Evolutionary conservation across 257 asterid species (phyloP).

Genomic region (Ehretia macrophylla): DNA sequence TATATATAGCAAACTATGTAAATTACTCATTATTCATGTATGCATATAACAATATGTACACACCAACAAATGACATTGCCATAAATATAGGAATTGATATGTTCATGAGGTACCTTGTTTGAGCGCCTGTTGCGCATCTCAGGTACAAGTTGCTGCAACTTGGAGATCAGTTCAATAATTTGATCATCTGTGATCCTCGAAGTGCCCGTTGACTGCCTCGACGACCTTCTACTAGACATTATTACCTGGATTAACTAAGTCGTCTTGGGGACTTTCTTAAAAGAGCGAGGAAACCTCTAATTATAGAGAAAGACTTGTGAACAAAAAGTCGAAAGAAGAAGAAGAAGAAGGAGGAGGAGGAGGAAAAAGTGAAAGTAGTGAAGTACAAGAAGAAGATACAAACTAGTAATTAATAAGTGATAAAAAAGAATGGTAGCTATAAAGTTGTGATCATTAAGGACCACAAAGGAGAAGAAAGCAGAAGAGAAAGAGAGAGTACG

Average conservation of each 20-base stretch:
- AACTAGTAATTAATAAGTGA: not conserved
- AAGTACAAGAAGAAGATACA: not conserved
- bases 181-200: slow-evolving; percentile 66
- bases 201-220: slow-evolving; percentile 40
- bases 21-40: not conserved
- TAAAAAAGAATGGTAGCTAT: slow-evolving; percentile 15
- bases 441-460: slow-evolving; percentile 32
- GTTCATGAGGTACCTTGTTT: slow-evolving; percentile 62
- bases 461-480: slow-evolving; percentile 22
- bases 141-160: slow-evolving; percentile 68
- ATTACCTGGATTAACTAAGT: not conserved
- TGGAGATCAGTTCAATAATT: slow-evolving; percentile 59
- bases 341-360: slow-evolving; percentile 14
- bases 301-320: not conserved
- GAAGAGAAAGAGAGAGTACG: slow-evolving; percentile 15
- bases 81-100: no score
- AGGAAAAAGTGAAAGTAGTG: not conserved
- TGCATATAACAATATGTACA: not conserved
- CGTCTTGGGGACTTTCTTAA: not conserved
- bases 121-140: slow-evolving; percentile 65
- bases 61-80: not conserved
- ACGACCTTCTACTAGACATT: slow-evolving; percentile 69
- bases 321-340: not conserved
- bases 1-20: not conserved
- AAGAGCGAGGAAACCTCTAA: not conserved